phyloP scores from a whole-genome alignment of 176 grass and related monocot genomes.

The Miscanthus lutarioriparius region DNA sequence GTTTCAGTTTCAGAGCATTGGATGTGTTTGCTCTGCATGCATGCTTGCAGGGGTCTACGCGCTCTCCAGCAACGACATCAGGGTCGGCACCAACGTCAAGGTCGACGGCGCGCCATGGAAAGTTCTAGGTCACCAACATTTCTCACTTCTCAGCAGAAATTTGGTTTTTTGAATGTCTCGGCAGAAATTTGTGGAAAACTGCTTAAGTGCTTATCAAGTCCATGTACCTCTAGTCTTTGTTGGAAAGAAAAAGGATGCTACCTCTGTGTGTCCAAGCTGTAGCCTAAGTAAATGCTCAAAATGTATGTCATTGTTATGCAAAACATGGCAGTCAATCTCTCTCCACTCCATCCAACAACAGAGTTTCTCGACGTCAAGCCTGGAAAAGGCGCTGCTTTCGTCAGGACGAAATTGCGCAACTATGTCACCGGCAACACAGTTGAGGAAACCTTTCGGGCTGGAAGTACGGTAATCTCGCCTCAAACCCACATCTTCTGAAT shows the following conservation, averaged over 20 bases:
- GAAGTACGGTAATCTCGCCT: no score
- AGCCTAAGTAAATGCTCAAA: background rate
- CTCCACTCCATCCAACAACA: constrained; percentile 39
- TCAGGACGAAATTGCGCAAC: no score
- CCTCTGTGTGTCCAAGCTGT: no score
- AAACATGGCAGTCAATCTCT: background rate
- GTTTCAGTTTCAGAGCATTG: no score
- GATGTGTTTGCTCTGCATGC: no score
- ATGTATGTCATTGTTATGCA: background rate
- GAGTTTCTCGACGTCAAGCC: constrained; percentile 98
- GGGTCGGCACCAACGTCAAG: constrained; percentile 73
- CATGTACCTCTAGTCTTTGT: constrained; percentile 1
- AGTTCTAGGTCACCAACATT: constrained; percentile 60
- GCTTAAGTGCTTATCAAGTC: background rate
- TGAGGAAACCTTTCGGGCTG: no score
- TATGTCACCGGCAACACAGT: no score
- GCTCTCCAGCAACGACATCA: constrained; percentile 93
- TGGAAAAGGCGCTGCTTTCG: constrained; percentile 96
- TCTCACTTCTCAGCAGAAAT: no score
- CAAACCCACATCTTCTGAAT: no score
- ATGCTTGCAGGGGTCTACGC: constrained; percentile 64
- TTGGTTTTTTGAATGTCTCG: no score
- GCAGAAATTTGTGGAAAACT: background rate
- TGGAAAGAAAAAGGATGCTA: background rate
- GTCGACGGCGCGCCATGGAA: constrained; percentile 87